Conservation (phyloP, 2,329 filamentous ascomycete genomes). For the Penicillium carneum region DNA sequence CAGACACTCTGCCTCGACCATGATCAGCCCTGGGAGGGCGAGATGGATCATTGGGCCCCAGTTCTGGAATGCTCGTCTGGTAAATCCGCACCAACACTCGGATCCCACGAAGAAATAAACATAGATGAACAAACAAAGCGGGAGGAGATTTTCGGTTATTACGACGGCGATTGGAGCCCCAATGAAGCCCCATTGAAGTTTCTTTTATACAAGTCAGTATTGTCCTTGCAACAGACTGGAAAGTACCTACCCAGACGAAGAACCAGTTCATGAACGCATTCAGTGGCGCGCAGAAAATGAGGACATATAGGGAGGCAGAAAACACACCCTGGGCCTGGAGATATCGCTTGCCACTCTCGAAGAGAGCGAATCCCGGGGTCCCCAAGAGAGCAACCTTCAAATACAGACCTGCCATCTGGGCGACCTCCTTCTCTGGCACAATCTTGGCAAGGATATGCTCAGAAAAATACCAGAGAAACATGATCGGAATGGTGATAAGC, state of each 20-base stretch:
- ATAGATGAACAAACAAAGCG: slow-evolving; percentile 75
- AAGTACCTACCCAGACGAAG: slow-evolving; percentile 71
- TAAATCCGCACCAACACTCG: slow-evolving; percentile 83
- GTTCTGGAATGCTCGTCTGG: slow-evolving; percentile 71
- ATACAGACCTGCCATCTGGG: slow-evolving; percentile 74
- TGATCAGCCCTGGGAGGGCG: slow-evolving; percentile 85
- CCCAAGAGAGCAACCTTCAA: slow-evolving; percentile 73
- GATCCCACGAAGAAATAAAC: slow-evolving; percentile 73
- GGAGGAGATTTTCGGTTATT: slow-evolving; percentile 77
- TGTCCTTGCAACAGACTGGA: neutral
- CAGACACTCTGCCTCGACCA: slow-evolving; percentile 92
- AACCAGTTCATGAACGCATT: slow-evolving; percentile 83
- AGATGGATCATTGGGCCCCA: slow-evolving; percentile 87
- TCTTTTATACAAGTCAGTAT: slow-evolving; percentile 37
- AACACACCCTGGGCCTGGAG: slow-evolving; percentile 90
- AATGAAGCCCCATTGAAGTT: slow-evolving; percentile 71
- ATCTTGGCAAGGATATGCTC: slow-evolving; percentile 70
- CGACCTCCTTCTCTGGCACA: slow-evolving; percentile 75
- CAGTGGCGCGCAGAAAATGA: slow-evolving; percentile 80
- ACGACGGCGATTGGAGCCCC: slow-evolving; percentile 81
- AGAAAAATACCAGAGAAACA: slow-evolving; percentile 72
- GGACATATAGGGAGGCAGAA: slow-evolving; percentile 79
- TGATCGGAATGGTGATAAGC: slow-evolving; percentile 74
- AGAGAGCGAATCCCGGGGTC: slow-evolving; percentile 76
- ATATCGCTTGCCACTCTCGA: slow-evolving; percentile 83